Evolutionary conservation across 2,329 filamentous ascomycete genomes (phyloP).

Genomic region (Lecanicillium sp.): DNA sequence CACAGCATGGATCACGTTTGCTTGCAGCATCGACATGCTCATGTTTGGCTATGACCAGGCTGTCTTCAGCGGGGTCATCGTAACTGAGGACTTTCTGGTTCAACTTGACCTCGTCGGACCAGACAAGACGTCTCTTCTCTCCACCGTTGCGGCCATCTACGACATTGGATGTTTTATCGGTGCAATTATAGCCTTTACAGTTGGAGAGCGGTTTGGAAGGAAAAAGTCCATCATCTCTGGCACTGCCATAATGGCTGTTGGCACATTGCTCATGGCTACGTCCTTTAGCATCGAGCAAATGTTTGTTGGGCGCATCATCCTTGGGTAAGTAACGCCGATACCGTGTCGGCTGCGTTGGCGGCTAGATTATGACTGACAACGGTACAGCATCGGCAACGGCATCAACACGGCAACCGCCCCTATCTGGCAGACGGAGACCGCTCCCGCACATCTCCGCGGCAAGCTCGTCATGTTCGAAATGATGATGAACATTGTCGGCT

Average conservation of each 20-base stretch:
- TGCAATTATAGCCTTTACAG: constrained; percentile 33
- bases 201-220: constrained; percentile 40
- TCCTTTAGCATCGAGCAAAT: constrained; percentile 16
- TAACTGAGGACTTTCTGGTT: constrained; percentile 36
- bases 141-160: constrained; percentile 47
- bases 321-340: constrained; percentile 6
- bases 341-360: too few species aligned
- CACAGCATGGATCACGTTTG: constrained; percentile 12
- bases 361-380: too few species aligned
- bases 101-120: constrained; percentile 35
- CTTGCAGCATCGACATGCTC: constrained; percentile 10
- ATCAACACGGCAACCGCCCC: constrained; percentile 33
- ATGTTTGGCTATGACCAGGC: constrained; percentile 36
- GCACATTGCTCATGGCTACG: constrained; percentile 14
- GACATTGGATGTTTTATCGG: constrained; percentile 45
- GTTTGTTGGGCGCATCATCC: constrained; percentile 26
- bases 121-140: constrained; percentile 23
- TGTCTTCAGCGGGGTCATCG: constrained; percentile 36
- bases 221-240: constrained; percentile 26
- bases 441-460: constrained; percentile 26
- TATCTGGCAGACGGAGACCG: constrained; percentile 33
- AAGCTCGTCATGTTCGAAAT: constrained; percentile 29
- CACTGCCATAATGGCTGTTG: constrained; percentile 6
- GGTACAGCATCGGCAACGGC: constrained; percentile 42
- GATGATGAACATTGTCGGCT: constrained; percentile 27